Base-by-base conservation (phyloP, 805 yeast genomes). In the Candida nonsorbophila region DNA sequence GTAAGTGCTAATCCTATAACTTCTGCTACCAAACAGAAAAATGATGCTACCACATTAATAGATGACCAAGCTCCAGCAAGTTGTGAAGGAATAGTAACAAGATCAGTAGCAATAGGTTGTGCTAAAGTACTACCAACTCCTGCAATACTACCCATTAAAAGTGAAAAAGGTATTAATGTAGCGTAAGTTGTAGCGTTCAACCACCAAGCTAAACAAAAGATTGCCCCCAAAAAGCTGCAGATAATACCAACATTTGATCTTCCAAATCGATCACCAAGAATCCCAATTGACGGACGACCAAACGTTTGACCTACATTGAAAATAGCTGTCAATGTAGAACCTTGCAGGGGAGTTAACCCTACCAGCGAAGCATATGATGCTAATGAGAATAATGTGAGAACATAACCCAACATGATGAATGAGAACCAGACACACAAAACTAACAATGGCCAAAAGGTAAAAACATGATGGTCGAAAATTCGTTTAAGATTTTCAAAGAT, bases 1-100 rank as follows among this genome's bases (percentile, higher is more conserved):
- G 62, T 58, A 26, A 76, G 45, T 2, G 74, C 62, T 33, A 77
- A 66, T 0, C 76, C 81, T 28, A 76, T 67, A 6, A 73, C 64
- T 50, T 77, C 84, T 3, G 75, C 58, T 1, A 67, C 62, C 14
- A 77, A 47, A 4, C 67, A 48, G 17, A 60, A 47, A 3, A 50
- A 24, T 4, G 51, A 36, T 5, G 49, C 57, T 5, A 53, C 37
- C n/a, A 62, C 49, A 34, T 62, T 63, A 32, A 62, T 33, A 0
- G 53, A 56, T 2, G 63, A 49, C 69, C 69, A 63, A 3, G 58
- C 67, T 4, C 66, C 58, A 1, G 67, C 58, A 12, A 58, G 36
- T 29, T 49, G 22, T 7, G 15, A 9, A 2, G 41, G 40, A 9
- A 33, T 37, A 14, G 38, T 41, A 20, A 53, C 25, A 4, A 49